A percentile compares a stretch with the other conserved stretches of the same genome.
Conservation (phyloP, 2,329 filamentous ascomycete species). For the Curvularia lunata region DNA sequence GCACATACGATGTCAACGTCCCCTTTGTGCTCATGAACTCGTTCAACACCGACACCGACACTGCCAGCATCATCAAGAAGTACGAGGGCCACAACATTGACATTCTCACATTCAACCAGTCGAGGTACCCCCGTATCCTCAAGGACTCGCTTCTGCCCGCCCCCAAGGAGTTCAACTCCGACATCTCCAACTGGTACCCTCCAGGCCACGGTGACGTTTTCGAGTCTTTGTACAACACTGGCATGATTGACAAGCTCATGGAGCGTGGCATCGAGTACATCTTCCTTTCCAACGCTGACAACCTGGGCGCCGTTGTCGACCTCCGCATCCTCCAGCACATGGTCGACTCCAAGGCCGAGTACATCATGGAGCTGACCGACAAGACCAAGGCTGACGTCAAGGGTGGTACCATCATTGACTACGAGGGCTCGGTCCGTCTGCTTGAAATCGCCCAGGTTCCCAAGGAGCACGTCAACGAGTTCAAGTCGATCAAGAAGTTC, state of each 20-base stretch:
- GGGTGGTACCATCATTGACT: slow-evolving; percentile 99
- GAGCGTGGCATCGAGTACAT: slow-evolving; percentile 95
- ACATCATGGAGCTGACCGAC: slow-evolving; percentile 99
- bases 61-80: slow-evolving; percentile 99
- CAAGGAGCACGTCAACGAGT: slow-evolving; percentile 99
- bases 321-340: slow-evolving; percentile 99
- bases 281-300: slow-evolving; percentile 99
- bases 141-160: slow-evolving; percentile 98
- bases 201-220: slow-evolving; percentile 99
- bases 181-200: slow-evolving; percentile 97
- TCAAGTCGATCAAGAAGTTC: slow-evolving; percentile 99
- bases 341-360: slow-evolving; percentile 95
- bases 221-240: slow-evolving; percentile 99
- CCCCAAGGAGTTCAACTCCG: slow-evolving; percentile 84
- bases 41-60: slow-evolving; percentile 99
- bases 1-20: slow-evolving; percentile 95
- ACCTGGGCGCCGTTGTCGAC: slow-evolving; percentile 96
- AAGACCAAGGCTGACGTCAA: slow-evolving; percentile 99
- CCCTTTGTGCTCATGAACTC: slow-evolving; percentile 99
- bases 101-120: slow-evolving; percentile 99
- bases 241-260: slow-evolving; percentile 94
- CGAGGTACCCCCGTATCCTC: slow-evolving; percentile 94
- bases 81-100: slow-evolving; percentile 99
- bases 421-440: slow-evolving; percentile 94
- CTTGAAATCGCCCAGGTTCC: slow-evolving; percentile 99